Evolutionary conservation across 2,329 filamentous ascomycete genomes (phyloP), one percentile per base, ranked within the genome.

Genomic region (Arthrobotrys sinensis): DNA sequence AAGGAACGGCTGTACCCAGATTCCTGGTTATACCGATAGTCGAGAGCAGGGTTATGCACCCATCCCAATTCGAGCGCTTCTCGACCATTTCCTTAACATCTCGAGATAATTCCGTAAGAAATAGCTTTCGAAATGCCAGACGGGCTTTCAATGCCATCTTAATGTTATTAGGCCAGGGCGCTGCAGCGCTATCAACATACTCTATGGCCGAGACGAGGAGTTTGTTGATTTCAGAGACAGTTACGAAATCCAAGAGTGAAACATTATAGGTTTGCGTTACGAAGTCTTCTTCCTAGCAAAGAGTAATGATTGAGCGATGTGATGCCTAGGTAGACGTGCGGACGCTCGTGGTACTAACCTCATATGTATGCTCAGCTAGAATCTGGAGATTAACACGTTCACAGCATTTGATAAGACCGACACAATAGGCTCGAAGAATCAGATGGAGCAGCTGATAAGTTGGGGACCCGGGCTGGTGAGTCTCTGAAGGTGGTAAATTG

Each of bases 231-330:
- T 83, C 80, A 6, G 87, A 85, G 1, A 87, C 84, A 11, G 89
- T 86, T 72, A 95, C 87, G 12, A 88, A 85, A 28, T 90, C 89
- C 5, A 98, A 87, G 0, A 99, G 86, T 11, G 89, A 90, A 43
- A 94, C 89, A 81, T 94, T 92, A 83, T 96, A 98, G 0, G 94
- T 92, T 83, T 97, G 94, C 5, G 93, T 94, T 19, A 96, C 93
- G 83, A 99, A 97, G 82, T 99, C 96, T 84, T 99, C 96, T 85
- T 99, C 96, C 91, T 95, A 80, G 52, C 68, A 65, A 48, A 79
- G 71, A 40, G 55, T 48, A 53, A 46, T 45, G 14, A 48, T 57
- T 55, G 46, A 79, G 70, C 40, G 12, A 73, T 73, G 8, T 46
- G n/a, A 21, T 43, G 10, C 32, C n/a, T 21, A 6, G 5, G 16